Conservation (phyloP, 2,329 filamentous ascomycete species). For the Diplodia seriata region DNA sequence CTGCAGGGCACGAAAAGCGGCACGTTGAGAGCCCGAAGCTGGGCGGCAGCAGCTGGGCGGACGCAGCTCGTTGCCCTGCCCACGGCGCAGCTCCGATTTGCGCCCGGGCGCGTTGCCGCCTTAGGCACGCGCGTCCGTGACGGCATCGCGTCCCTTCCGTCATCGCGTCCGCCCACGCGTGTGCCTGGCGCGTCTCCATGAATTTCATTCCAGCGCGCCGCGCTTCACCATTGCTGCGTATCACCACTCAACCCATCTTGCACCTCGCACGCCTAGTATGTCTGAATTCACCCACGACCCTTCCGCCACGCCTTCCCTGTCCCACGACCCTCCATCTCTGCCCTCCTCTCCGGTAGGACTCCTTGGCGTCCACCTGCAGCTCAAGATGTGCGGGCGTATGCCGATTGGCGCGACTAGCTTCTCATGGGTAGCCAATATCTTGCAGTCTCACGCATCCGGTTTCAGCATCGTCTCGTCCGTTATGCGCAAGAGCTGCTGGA, state of each 20-base stretch:
- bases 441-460: constrained; percentile 1
- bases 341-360: constrained; percentile 33
- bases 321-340: constrained; percentile 37
- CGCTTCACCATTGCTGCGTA: background rate
- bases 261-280: constrained; percentile 10
- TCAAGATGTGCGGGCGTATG: constrained; percentile 1
- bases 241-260: background rate
- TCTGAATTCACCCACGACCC: constrained; percentile 18
- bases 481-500: background rate
- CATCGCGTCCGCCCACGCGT: background rate
- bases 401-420: constrained; percentile 13
- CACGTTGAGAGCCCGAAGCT: background rate
- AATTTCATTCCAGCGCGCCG: background rate
- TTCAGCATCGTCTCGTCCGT: background rate
- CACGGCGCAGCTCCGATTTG: background rate
- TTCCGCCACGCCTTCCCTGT: constrained; percentile 32
- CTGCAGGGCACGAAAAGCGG: constrained; percentile 23
- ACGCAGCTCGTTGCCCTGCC: constrained; percentile 1
- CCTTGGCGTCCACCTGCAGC: constrained; percentile 13
- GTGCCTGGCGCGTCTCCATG: background rate
- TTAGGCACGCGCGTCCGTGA: background rate
- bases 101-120: background rate
- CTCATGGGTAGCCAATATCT: background rate
- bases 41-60: background rate
- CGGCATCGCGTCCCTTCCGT: constrained; percentile 9